These are phyloP conservation scores for Dendryphion nanum DNA, from an alignment of 2,329 filamentous ascomycete genomes.

Conservation along the genomic window DNA sequence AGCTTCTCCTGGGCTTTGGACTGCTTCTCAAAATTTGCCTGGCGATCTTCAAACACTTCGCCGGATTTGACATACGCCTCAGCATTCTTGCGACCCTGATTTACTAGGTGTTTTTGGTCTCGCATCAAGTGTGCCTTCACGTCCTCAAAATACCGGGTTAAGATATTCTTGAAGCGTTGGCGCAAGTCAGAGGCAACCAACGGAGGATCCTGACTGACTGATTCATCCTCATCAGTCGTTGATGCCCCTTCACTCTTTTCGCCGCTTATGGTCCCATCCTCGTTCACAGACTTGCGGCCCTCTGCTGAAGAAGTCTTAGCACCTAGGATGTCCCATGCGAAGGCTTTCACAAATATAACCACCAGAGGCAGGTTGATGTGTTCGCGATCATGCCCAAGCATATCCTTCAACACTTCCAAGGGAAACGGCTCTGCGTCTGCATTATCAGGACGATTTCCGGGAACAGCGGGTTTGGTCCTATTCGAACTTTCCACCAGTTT, in stretches of 20 bases:
- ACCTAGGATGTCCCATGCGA: constrained; percentile 92
- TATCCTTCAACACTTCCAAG: constrained; percentile 94
- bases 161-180: constrained; percentile 79
- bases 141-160: constrained; percentile 88
- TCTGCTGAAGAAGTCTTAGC: constrained; percentile 70
- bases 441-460: constrained; percentile 45
- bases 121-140: constrained; percentile 83
- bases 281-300: constrained; percentile 78
- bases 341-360: constrained; percentile 93
- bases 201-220: constrained; percentile 64
- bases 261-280: constrained; percentile 69
- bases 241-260: constrained; percentile 53
- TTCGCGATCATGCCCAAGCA: constrained; percentile 89
- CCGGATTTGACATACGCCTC: constrained; percentile 98
- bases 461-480: constrained; percentile 63
- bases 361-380: constrained; percentile 88
- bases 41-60: constrained; percentile 96
- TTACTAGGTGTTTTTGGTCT: constrained; percentile 86
- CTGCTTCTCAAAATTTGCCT: constrained; percentile 92
- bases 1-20: constrained; percentile 90
- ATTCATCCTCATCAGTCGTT: constrained; percentile 52
- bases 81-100: constrained; percentile 89
- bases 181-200: constrained; percentile 75
- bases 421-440: constrained; percentile 87
- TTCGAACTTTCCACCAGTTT: constrained; percentile 56